Evolutionary conservation across 495 filamentous ascomycete genomes (phyloP).

Genomic region (Annulohypoxylon moriforme): DNA sequence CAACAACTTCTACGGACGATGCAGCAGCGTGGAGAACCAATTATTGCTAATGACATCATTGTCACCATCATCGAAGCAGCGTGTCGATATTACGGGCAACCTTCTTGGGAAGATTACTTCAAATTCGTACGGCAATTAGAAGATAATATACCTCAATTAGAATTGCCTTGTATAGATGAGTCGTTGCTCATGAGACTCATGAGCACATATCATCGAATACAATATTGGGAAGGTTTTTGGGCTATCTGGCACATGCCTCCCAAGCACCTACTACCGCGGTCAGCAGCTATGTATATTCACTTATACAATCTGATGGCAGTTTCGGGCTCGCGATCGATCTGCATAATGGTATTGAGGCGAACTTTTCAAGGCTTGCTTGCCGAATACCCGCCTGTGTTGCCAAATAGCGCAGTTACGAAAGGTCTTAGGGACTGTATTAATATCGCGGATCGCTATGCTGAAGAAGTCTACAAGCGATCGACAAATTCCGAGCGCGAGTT

Average conservation of each 20-base stretch:
- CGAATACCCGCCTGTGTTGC: slow-evolving; percentile 66
- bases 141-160: slow-evolving; percentile 33
- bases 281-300: slow-evolving; percentile 65
- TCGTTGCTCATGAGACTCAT: slow-evolving; percentile 62
- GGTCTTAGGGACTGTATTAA: slow-evolving; percentile 63
- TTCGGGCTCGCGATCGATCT: slow-evolving; percentile 57
- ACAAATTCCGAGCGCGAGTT: slow-evolving; percentile 13
- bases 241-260: slow-evolving; percentile 68
- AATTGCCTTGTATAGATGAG: slow-evolving; percentile 61
- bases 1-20: slow-evolving; percentile 53
- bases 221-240: slow-evolving; percentile 69
- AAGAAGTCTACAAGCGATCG: neutral
- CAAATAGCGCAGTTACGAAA: slow-evolving; percentile 51
- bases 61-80: slow-evolving; percentile 53
- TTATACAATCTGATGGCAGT: slow-evolving; percentile 65
- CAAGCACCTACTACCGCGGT: slow-evolving; percentile 61
- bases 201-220: slow-evolving; percentile 50
- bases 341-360: slow-evolving; percentile 61
- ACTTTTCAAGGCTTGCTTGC: slow-evolving; percentile 67
- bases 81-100: slow-evolving; percentile 9
- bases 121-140: slow-evolving; percentile 43
- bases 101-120: slow-evolving; percentile 15
- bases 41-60: slow-evolving; percentile 53
- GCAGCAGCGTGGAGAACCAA: slow-evolving; percentile 49
- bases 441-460: slow-evolving; percentile 58